Conservation (phyloP, 192 early-diverging fungal species). For the Rhizophagus prolifer region DNA sequence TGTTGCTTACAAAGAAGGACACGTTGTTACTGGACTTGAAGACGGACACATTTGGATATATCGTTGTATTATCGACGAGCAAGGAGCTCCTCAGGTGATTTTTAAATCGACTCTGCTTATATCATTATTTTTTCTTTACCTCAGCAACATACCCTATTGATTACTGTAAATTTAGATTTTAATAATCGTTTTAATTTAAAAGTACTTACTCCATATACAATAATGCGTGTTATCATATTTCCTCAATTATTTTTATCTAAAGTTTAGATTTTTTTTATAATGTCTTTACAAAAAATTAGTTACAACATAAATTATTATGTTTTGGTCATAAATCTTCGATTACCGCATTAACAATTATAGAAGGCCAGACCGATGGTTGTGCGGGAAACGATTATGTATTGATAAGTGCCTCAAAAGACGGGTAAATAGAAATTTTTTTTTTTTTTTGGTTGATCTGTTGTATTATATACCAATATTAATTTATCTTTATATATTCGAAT, state of each 20-base stretch:
- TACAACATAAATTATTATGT: constrained; percentile 45
- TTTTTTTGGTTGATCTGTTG: not conserved
- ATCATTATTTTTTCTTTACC: not conserved
- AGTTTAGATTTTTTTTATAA: not conserved
- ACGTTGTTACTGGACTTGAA: constrained; percentile 51
- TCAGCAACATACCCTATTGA: not conserved
- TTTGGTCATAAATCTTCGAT: constrained; percentile 52
- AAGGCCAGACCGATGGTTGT: constrained; percentile 42
- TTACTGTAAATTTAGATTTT: too few species aligned
- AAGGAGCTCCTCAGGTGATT: not conserved
- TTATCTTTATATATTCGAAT: constrained; percentile 40
- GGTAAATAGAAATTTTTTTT: constrained; percentile 39
- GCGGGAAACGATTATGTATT: constrained; percentile 46
- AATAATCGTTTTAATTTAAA: too few species aligned
- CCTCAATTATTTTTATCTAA: not conserved
- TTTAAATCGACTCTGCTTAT: not conserved
- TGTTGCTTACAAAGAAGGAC: constrained; percentile 35
- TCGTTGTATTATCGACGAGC: constrained; percentile 16
- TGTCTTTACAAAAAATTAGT: constrained; percentile 26
- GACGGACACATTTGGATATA: constrained; percentile 59
- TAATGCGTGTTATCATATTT: too few species aligned
- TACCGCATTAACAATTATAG: constrained; percentile 43
- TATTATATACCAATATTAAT: not conserved
- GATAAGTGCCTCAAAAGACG: constrained; percentile 56
- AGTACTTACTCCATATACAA: too few species aligned